Evolutionary conservation across 2,329 filamentous ascomycete genomes (phyloP).

Genomic region (Penicillium sp.): DNA sequence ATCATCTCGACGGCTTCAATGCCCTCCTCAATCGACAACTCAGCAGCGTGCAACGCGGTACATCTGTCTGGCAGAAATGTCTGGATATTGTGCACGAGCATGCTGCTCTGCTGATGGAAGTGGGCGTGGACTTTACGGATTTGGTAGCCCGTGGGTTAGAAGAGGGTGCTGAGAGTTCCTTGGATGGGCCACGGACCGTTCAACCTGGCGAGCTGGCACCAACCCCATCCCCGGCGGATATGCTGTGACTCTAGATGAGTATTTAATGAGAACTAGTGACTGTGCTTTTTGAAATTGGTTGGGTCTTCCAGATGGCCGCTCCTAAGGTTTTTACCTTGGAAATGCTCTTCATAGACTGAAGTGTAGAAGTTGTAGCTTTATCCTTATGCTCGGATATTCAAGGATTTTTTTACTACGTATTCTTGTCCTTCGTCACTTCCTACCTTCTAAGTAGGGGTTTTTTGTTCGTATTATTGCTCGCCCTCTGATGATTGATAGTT

Average conservation of each 20-base stretch:
- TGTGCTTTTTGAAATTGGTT: not conserved
- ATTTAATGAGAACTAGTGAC: not conserved
- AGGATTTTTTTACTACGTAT: no score
- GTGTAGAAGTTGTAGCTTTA: no score
- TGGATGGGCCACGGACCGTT: constrained; percentile 19
- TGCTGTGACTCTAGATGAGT: not conserved
- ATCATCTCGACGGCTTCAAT: constrained; percentile 90
- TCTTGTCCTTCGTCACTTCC: no score
- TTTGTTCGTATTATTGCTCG: no score
- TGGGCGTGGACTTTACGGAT: constrained; percentile 86
- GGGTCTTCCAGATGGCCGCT: not conserved
- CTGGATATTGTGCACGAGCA: constrained; percentile 80
- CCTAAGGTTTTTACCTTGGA: not conserved
- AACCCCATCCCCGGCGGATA: not conserved
- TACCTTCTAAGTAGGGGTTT: no score
- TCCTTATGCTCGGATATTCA: no score
- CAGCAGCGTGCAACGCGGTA: constrained; percentile 78
- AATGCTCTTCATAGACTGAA: no score
- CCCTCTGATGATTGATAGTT: no score
- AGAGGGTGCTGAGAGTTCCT: constrained; percentile 20
- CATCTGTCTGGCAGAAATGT: constrained; percentile 77
- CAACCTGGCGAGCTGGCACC: constrained; percentile 16
- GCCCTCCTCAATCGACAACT: constrained; percentile 77
- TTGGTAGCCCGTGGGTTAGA: constrained; percentile 65
- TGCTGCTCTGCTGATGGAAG: constrained; percentile 75